A percentile compares a stretch with the other conserved stretches of the same genome.
Evolutionary conservation across 2,329 filamentous ascomycete genomes (phyloP).

Genomic region (Exophiala phaeomuriformis): DNA sequence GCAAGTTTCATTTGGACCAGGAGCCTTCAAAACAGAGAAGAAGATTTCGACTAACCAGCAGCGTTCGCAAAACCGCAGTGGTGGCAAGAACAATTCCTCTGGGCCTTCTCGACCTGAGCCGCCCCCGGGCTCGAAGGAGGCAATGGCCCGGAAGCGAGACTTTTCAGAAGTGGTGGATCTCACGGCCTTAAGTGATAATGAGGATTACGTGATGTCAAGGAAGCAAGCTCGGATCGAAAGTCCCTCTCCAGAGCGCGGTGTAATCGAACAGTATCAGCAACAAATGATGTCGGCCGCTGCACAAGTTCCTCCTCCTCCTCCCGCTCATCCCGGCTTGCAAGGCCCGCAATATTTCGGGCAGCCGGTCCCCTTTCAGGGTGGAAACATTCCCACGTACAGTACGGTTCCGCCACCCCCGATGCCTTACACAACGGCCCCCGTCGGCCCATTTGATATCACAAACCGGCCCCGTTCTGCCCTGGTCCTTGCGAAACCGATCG

Average conservation of each 20-base stretch:
- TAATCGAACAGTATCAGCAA: constrained; percentile 10
- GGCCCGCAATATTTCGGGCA: background rate
- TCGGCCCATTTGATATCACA: no score
- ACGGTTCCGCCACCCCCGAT: background rate
- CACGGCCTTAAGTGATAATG: constrained; percentile 43
- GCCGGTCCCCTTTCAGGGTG: background rate
- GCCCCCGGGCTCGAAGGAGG: constrained; percentile 42
- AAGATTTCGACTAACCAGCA: background rate
- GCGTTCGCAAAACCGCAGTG: background rate
- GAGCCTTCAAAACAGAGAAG: background rate
- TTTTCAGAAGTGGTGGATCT: constrained; percentile 51
- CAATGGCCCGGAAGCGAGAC: constrained; percentile 49
- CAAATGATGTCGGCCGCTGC: constrained; percentile 1
- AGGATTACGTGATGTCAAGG: constrained; percentile 32
- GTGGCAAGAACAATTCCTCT: background rate
- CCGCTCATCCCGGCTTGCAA: background rate
- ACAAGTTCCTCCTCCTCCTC: background rate
- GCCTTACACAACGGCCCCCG: no score
- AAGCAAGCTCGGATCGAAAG: constrained; percentile 23
- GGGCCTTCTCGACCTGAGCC: constrained; percentile 17
- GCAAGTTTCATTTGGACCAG: background rate
- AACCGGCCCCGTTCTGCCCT: no score
- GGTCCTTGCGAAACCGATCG: constrained; percentile 40
- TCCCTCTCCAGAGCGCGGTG: constrained; percentile 15
- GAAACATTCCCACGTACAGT: constrained; percentile 1